Percentiles rank a stretch among this genome's conserved stretches.
phyloP scores from a whole-genome alignment of 768 basidiomycete genomes.

The Boletus rubescentipes region DNA sequence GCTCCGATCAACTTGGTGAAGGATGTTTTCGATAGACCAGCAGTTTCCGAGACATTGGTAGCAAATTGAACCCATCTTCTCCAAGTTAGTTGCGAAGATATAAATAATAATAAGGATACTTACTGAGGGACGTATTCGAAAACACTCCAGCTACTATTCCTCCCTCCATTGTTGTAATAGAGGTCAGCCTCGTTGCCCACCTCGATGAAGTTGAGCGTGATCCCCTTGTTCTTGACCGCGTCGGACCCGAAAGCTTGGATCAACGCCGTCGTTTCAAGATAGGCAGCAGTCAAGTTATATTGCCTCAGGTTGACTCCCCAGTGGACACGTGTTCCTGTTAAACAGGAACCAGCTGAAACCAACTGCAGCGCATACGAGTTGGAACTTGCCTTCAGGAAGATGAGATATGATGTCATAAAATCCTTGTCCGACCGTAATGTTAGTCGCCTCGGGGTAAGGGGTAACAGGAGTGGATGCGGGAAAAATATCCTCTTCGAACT shows the following conservation, averaged over 20 bases:
- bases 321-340: conserved; percentile 55
- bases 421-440: conserved; percentile 55
- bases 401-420: conserved; percentile 54
- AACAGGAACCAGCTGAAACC: neutral
- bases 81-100: neutral
- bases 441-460: conserved; percentile 67
- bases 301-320: conserved; percentile 70
- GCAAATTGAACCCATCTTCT: conserved; percentile 58
- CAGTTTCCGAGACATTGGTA: conserved; percentile 43
- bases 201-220: conserved; percentile 57
- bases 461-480: conserved; percentile 46
- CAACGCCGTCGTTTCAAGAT: conserved; percentile 48
- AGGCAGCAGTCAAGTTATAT: conserved; percentile 49
- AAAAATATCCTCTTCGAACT: conserved; percentile 51
- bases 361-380: neutral
- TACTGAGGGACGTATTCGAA: conserved; percentile 51
- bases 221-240: conserved; percentile 38
- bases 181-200: conserved; percentile 64
- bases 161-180: conserved; percentile 45
- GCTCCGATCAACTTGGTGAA: conserved; percentile 47
- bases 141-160: conserved; percentile 40
- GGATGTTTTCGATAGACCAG: conserved; percentile 38
- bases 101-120: conserved; percentile 19
- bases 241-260: conserved; percentile 46
- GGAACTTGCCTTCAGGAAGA: conserved; percentile 46